A percentile compares a stretch with the other conserved stretches of the same genome.
Conservation (phyloP, 228 moss, liverwort and hornwort species). For the Sphagnum magellanicum region DNA sequence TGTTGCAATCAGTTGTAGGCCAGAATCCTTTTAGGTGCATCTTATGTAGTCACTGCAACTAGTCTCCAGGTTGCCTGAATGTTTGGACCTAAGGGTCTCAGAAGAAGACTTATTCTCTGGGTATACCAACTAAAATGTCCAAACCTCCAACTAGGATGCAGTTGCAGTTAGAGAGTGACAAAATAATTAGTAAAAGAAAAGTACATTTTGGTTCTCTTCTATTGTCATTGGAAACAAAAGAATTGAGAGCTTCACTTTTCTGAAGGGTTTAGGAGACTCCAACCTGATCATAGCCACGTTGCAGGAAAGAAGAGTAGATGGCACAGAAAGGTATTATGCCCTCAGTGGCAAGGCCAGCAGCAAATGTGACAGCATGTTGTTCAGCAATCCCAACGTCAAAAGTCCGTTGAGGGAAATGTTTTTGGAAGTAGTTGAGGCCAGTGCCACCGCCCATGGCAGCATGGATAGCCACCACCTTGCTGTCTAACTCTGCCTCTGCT, state of each 20-base stretch:
- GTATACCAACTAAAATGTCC: neutral
- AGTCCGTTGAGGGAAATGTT: constrained; percentile 28
- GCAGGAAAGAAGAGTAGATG: constrained; percentile 44
- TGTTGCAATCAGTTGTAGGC: neutral
- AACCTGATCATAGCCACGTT: constrained; percentile 45
- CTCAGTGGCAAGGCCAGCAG: constrained; percentile 39
- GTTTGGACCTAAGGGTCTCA: too few relatives aligned
- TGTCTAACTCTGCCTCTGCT: constrained; percentile 33
- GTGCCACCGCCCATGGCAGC: constrained; percentile 52
- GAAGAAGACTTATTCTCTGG: too few relatives aligned
- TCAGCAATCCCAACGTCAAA: constrained; percentile 50
- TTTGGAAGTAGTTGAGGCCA: constrained; percentile 32
- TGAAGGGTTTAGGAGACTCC: neutral
- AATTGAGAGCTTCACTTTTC: neutral
- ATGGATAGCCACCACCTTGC: constrained; percentile 32
- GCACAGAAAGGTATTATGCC: constrained; percentile 35
- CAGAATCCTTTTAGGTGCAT: neutral
- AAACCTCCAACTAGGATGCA: neutral
- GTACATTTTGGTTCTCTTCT: neutral
- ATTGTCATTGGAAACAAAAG: neutral
- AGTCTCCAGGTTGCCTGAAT: too few relatives aligned
- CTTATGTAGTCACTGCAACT: neutral
- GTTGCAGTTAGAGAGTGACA: neutral
- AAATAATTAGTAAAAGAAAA: neutral
- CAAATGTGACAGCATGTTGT: constrained; percentile 48